Evolutionary conservation across 768 basidiomycete species (phyloP).

Genomic region (Roridomyces roridus): DNA sequence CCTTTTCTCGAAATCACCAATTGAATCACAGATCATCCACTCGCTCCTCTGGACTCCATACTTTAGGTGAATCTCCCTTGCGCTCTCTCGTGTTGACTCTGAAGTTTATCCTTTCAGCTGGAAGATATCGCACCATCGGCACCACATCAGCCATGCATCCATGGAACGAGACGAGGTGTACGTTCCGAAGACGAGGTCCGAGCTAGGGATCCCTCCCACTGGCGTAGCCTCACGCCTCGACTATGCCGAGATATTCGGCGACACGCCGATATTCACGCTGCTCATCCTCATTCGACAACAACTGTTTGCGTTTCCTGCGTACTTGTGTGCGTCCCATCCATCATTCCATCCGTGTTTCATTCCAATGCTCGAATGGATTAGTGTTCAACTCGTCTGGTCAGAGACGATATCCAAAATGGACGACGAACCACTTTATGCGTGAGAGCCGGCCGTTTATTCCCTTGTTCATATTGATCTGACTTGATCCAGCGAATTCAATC

Average conservation of each 20-base stretch:
- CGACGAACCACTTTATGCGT: slow-evolving; percentile 51
- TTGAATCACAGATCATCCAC: slow-evolving; percentile 43
- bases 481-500: slow-evolving; percentile 40
- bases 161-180: slow-evolving; percentile 66
- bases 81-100: not conserved
- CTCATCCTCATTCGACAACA: slow-evolving; percentile 47
- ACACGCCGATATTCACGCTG: slow-evolving; percentile 49
- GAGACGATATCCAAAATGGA: slow-evolving; percentile 43
- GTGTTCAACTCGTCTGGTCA: slow-evolving; percentile 46
- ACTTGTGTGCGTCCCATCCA: slow-evolving; percentile 36
- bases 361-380: slow-evolving; percentile 5
- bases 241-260: slow-evolving; percentile 44
- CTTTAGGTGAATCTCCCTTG: slow-evolving; percentile 32
- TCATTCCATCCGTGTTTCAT: slow-evolving; percentile 10
- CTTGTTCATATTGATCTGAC: not conserved
- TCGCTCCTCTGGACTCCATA: slow-evolving; percentile 58
- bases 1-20: slow-evolving; percentile 12
- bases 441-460: too few relatives aligned
- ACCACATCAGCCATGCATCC: slow-evolving; percentile 57
- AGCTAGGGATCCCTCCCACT: slow-evolving; percentile 53
- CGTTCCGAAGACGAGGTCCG: slow-evolving; percentile 64
- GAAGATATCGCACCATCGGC: slow-evolving; percentile 61
- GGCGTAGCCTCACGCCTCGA: slow-evolving; percentile 29
- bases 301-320: slow-evolving; percentile 49
- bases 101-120: slow-evolving; percentile 37